Percentiles rank a stretch among this genome's conserved stretches.
Evolutionary conservation across 2,329 filamentous ascomycete genomes (phyloP).

Genomic region (Colletotrichum liaoningense): DNA sequence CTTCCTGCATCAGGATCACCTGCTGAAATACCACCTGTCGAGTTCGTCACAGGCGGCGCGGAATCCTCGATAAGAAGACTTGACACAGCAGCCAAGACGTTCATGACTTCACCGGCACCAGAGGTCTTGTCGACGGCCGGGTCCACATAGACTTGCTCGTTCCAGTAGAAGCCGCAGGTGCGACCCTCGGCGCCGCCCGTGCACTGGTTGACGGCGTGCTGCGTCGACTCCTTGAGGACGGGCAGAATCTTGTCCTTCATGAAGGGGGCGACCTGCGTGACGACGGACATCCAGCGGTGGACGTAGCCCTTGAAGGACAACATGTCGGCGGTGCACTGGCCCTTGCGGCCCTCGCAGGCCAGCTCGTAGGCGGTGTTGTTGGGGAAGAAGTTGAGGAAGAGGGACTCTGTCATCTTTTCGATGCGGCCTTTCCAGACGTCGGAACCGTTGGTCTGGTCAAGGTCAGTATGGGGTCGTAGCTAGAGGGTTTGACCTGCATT

Average conservation of each 20-base stretch:
- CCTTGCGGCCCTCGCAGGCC: constrained; percentile 68
- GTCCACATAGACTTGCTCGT: constrained; percentile 54
- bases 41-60: constrained; percentile 55
- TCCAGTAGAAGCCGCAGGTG: constrained; percentile 76
- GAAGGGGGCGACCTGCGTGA: constrained; percentile 71
- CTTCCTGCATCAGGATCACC: constrained; percentile 55
- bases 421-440: constrained; percentile 67
- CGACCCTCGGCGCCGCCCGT: constrained; percentile 67
- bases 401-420: constrained; percentile 64
- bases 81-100: constrained; percentile 65
- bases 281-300: constrained; percentile 72
- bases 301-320: constrained; percentile 78
- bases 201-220: constrained; percentile 72
- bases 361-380: constrained; percentile 73
- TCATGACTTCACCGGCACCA: constrained; percentile 70
- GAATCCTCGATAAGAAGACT: constrained; percentile 57
- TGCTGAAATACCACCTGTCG: constrained; percentile 61
- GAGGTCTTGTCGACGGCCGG: constrained; percentile 64
- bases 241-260: constrained; percentile 66
- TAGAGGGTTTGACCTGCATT: background rate
- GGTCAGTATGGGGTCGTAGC: background rate
- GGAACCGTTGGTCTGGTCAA: constrained; percentile 60
- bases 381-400: constrained; percentile 64
- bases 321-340: constrained; percentile 77
- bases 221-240: constrained; percentile 67